These are phyloP conservation scores for Trichosanthes truncata DNA, from an alignment of 306 rosid species.

Conservation along the genomic window DNA sequence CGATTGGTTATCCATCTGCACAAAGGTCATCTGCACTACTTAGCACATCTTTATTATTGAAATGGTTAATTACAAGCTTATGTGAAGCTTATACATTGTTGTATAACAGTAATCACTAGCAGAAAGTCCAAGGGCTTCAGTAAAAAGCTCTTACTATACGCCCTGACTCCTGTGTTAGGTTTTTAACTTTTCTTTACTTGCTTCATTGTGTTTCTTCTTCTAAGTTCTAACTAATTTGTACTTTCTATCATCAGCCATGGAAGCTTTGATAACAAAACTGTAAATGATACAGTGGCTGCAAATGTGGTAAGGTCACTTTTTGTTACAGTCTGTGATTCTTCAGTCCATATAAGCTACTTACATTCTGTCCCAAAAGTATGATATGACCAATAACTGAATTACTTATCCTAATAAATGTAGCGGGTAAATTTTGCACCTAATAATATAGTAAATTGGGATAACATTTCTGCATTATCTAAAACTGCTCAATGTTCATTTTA, in stretches of 20 bases:
- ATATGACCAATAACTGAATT: not conserved
- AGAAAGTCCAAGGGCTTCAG: conserved; percentile 14
- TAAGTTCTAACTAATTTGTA: conserved; percentile 14
- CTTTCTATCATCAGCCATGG: conserved; percentile 33
- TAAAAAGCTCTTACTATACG: conserved; percentile 14
- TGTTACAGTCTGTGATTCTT: not conserved
- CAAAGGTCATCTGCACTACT: conserved; percentile 99
- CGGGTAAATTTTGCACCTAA: not conserved
- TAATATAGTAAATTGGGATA: not conserved
- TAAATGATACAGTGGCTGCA: conserved; percentile 29
- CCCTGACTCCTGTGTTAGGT: conserved; percentile 21
- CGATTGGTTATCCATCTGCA: conserved; percentile 97
- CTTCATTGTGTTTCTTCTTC: conserved; percentile 11
- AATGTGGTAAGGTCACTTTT: conserved; percentile 39
- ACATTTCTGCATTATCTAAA: not conserved
- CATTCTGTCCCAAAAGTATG: not conserved
- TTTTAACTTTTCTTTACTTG: conserved; percentile 1
- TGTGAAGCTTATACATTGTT: conserved; percentile 20
- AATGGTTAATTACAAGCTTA: conserved; percentile 30
- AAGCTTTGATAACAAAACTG: conserved; percentile 32
- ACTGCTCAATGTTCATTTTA: not conserved
- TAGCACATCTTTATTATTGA: conserved; percentile 64
- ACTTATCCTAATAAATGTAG: not conserved
- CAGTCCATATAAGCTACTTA: not conserved
- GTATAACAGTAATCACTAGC: conserved; percentile 16